Conservation (phyloP, 495 filamentous ascomycete genomes). For the Polyplosphaeria fusca region DNA sequence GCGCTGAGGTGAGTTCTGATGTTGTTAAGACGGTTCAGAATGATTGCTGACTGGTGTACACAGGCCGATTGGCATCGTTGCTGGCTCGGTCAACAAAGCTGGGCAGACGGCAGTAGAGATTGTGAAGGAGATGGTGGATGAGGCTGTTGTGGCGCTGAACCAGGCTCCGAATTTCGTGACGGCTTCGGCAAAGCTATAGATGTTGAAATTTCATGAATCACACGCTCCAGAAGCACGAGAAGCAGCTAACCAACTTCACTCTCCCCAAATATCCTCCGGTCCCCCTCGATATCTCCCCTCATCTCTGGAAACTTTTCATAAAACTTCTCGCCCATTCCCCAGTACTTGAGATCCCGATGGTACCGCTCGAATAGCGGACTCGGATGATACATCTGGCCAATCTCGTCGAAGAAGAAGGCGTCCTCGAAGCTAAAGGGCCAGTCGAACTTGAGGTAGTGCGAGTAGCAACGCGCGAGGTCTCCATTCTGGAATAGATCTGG, state of each 20-base stretch:
- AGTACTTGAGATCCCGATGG: conserved; percentile 23
- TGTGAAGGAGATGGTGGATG: conserved; percentile 32
- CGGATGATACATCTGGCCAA: conserved; percentile 9
- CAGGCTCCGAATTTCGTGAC: conserved; percentile 18
- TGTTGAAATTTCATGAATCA: neutral
- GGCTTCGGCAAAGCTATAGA: conserved; percentile 17
- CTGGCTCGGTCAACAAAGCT: conserved; percentile 25
- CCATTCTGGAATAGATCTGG: conserved; percentile 9
- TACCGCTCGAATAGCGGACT: conserved; percentile 23
- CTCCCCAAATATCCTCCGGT: conserved; percentile 11
- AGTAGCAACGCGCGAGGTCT: conserved; percentile 23
- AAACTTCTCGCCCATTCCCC: conserved; percentile 19
- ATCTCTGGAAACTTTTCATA: conserved; percentile 23
- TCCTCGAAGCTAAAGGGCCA: conserved; percentile 31
- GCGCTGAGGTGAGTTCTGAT: conserved; percentile 21
- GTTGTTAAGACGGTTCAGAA: no score
- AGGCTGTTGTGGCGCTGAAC: conserved; percentile 19
- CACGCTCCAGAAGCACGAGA: neutral
- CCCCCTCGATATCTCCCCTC: conserved; percentile 20
- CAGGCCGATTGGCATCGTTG: conserved; percentile 33
- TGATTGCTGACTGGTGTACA: no score
- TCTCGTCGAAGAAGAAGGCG: conserved; percentile 22
- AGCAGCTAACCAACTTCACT: neutral
- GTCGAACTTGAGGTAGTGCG: conserved; percentile 24
- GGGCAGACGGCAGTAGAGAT: conserved; percentile 29